Evolutionary conservation across 163 green algal genomes (phyloP), one percentile per base, ranked within the genome.

Genomic region (Scenedesmus sp.): DNA sequence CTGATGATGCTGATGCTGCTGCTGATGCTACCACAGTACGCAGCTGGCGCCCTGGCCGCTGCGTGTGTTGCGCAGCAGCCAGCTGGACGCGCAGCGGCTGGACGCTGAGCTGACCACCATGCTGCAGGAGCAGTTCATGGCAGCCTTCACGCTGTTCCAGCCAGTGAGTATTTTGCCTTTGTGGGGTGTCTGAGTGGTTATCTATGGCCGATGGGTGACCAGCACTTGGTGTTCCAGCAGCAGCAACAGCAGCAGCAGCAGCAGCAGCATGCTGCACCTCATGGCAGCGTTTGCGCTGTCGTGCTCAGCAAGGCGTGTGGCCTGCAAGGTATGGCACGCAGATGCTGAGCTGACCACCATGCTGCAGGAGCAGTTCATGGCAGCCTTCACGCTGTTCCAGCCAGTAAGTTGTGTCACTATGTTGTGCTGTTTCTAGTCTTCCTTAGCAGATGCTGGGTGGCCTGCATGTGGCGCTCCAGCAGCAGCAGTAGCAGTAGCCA

Each of bases 51-150:
- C 84, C 0, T 89, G 77, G 91, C 66, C 86, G 12, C 93, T 97
- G 9, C 87, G 82, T 16, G 92, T 99, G 3, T 95, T 99, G 94
- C 95, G 97, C 2, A 97, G 97, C 66, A 98, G 94, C 62, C 97
- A 99, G 94, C 88, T 98, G 81, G 98, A 99, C 67, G 98, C 98
- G 4, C 82, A 87, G 12, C 92, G 96, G 0, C 90, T 99, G 73
- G 98, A 99, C 70, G 93, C 93, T 1, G 98, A 99, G 94, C 96
- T 99, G 54, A 91, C 89, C 9, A 89, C 77, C 7, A 96, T 99
- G 94, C 94, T 99, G 84, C 90, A 93, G 18, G 97, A 98, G 86
- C 97, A 99, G 94, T 96, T 98, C 82, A 92, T 95, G 85, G 81
- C 73, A 9, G 90, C 93, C 16, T 98, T 98, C 77, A 83, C 92